phyloP scores from a whole-genome alignment of 768 basidiomycete species.

The Pulveroboletus frians region DNA sequence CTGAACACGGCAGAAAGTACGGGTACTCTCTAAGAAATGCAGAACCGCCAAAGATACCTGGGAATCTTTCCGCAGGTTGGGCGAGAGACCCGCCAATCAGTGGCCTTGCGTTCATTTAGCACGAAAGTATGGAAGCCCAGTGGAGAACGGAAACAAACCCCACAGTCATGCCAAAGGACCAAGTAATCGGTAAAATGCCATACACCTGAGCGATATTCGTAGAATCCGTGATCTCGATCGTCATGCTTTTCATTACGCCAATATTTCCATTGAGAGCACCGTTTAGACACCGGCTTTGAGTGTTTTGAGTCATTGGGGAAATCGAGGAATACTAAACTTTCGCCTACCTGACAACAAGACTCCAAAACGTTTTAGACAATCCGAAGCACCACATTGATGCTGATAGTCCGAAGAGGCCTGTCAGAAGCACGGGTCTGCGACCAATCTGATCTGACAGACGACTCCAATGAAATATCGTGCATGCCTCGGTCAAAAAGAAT shows the following conservation, averaged over 20 bases:
- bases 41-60: conserved; percentile 48
- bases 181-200: conserved; percentile 51
- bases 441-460: conserved; percentile 46
- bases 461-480: conserved; percentile 46
- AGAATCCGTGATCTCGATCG: conserved; percentile 38
- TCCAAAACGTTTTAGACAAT: conserved; percentile 43
- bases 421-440: conserved; percentile 45
- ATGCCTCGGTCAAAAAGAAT: conserved; percentile 46
- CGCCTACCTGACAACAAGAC: conserved; percentile 36
- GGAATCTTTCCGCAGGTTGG: conserved; percentile 62
- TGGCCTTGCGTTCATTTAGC: conserved; percentile 41
- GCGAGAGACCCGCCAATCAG: conserved; percentile 63
- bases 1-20: conserved; percentile 68
- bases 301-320: background rate
- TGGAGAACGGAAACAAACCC: conserved; percentile 33
- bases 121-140: background rate
- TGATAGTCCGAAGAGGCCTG: conserved; percentile 41
- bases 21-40: conserved; percentile 61
- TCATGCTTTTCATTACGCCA: conserved; percentile 45
- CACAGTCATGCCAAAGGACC: conserved; percentile 38
- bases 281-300: conserved; percentile 38
- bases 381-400: conserved; percentile 46
- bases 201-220: conserved; percentile 40
- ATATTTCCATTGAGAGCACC: conserved; percentile 55
- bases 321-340: background rate